Base-by-base conservation (phyloP, 768 basidiomycete species). In the Naganishia kalamii region DNA sequence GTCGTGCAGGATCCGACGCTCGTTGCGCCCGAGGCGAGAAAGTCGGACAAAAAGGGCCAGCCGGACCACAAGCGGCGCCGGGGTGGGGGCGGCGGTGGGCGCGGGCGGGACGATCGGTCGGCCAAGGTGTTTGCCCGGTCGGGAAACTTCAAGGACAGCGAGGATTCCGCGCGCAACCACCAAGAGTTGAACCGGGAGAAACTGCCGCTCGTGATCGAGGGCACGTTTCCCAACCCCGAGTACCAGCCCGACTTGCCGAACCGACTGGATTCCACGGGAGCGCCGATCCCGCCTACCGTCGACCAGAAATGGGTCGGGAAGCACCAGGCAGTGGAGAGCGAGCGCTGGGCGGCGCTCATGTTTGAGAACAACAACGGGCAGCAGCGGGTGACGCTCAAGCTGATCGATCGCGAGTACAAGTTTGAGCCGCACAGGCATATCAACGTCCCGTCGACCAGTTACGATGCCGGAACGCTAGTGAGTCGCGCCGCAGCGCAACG, bases 111-210 rank as follows among this genome's bases (percentile, higher is more conserved):
- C 23, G 54, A 57, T 57, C 32, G 23, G 13, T 11, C 35, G 37
- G 54, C 35, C 11, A 57, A 57, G 27, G 54, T 57, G 4, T 57
- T 57, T 21, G 54, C 54, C 2, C 32, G 54, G 17, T 57, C 54
- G 15, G 54, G 54, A n/a, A 57, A 57, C 54, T 40, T 40, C 19
- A 57, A 57, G 27, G 54, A 57, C 21, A 35, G 54, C 23, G 54
- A 23, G 11, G 54, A 57, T 25, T 40, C 33, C 10, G 37, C 33
- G 12, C 32, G 54, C 17, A 40, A 27, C 19, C 54, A 57, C 37
- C 54, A 57, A 27, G 54, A 57, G 25, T 25, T 51, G 33, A 64
- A 64, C 25, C 49, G 63, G 40, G 63, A 64, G 21, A 64, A 64
- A 52, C 29, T 52, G 11, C 63, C 63, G 23, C 41, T 64, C 23